Percentiles rank a stretch among this genome's conserved stretches.
These are phyloP conservation scores for Pezicula neosporulosa DNA, from an alignment of 2,329 filamentous ascomycete species.

Conservation along the genomic window DNA sequence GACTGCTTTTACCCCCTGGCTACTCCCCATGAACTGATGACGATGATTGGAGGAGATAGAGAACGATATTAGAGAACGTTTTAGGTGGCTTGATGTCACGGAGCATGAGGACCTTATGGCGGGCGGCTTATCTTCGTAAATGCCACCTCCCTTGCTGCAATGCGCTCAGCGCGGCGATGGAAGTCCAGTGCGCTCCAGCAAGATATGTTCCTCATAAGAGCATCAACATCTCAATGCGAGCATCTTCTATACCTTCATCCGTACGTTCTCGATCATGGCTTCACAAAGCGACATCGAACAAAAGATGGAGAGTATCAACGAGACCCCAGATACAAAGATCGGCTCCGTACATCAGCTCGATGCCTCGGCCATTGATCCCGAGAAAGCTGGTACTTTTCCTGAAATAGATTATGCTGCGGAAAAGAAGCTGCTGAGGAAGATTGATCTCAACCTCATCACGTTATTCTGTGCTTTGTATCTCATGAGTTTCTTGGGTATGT, in stretches of 20 bases:
- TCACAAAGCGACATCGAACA: background rate
- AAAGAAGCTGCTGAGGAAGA: slow-evolving; percentile 4
- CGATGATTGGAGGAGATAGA: too few relatives aligned
- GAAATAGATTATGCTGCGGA: slow-evolving; percentile 1
- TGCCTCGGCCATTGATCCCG: background rate
- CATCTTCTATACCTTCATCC: background rate
- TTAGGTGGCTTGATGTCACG: background rate
- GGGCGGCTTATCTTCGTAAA: too few relatives aligned
- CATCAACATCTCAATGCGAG: background rate
- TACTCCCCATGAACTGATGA: too few relatives aligned
- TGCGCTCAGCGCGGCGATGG: background rate
- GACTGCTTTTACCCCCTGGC: too few relatives aligned
- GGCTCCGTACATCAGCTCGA: background rate
- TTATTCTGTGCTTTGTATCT: slow-evolving; percentile 3
- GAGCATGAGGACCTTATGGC: too few relatives aligned
- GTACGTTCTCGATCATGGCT: background rate
- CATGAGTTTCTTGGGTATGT: slow-evolving; percentile 1
- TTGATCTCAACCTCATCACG: slow-evolving; percentile 4
- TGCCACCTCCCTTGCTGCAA: background rate
- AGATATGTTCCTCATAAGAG: background rate
- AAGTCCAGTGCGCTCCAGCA: background rate
- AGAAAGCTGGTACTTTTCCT: background rate
- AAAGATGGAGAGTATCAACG: background rate
- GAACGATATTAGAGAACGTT: too few relatives aligned
- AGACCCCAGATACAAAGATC: background rate